These are phyloP conservation scores for Alternaria atra DNA, from an alignment of 2,329 filamentous ascomycete genomes.

Conservation along the genomic window DNA sequence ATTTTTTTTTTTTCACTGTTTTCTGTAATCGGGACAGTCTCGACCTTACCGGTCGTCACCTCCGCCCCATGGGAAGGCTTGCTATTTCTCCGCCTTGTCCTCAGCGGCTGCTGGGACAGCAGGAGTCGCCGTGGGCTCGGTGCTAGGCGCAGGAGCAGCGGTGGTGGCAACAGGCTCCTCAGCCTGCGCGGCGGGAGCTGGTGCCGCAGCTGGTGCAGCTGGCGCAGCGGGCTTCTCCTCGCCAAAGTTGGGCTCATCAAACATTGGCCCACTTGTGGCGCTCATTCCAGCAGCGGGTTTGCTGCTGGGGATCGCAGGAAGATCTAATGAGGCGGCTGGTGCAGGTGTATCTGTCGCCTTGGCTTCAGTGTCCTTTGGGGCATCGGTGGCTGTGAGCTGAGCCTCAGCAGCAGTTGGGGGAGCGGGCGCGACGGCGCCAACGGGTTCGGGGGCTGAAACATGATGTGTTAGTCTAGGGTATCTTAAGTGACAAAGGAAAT, in stretches of 20 bases:
- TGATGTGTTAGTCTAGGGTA: constrained; percentile 35
- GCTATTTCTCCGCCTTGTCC: constrained; percentile 14
- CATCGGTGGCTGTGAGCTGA: constrained; percentile 31
- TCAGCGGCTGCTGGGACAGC: constrained; percentile 2
- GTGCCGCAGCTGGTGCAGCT: constrained; percentile 19
- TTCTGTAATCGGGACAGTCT: neutral
- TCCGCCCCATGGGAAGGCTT: neutral
- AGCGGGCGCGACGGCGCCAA: constrained; percentile 38
- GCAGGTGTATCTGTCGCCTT: constrained; percentile 23
- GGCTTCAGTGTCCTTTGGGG: constrained; percentile 29
- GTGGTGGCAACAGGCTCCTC: constrained; percentile 1
- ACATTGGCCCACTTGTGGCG: constrained; percentile 51
- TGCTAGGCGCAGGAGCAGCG: neutral
- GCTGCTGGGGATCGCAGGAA: constrained; percentile 35
- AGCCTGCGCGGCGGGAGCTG: constrained; percentile 13
- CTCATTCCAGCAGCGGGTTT: constrained; percentile 50
- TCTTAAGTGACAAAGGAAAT: constrained; percentile 21
- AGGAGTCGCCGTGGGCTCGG: neutral
- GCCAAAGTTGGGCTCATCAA: constrained; percentile 42
- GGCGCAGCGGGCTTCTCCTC: constrained; percentile 25
- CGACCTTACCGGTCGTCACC: neutral
- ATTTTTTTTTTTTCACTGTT: neutral
- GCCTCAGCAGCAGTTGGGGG: constrained; percentile 40
- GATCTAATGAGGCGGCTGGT: constrained; percentile 26
- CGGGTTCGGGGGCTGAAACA: constrained; percentile 45